A percentile compares a stretch with the other conserved stretches of the same genome.
Evolutionary conservation across 2,329 filamentous ascomycete genomes (phyloP).

Genomic region (Verticillium alfalfae): DNA sequence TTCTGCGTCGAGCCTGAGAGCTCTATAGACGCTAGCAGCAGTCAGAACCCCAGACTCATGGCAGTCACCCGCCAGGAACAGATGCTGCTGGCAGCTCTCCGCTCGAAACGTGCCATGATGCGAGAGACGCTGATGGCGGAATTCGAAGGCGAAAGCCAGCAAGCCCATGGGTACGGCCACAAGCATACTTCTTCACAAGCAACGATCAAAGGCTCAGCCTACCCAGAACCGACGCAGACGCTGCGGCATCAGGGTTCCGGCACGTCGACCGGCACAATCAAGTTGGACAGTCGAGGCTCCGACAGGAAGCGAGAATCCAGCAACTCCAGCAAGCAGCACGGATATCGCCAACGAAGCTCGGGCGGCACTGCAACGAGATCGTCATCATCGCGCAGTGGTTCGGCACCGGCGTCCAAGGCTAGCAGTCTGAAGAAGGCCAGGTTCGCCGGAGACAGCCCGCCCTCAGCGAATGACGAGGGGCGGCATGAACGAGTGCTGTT

Average conservation of each 20-base stretch:
- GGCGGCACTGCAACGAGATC: not conserved
- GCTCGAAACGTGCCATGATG: slow-evolving; percentile 52
- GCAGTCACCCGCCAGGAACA: slow-evolving; percentile 54
- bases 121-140: slow-evolving; percentile 40
- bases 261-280: slow-evolving; percentile 11
- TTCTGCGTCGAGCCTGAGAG: slow-evolving; percentile 33
- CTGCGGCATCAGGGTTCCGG: slow-evolving; percentile 10
- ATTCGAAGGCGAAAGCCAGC: slow-evolving; percentile 26
- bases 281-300: not conserved
- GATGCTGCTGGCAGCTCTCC: slow-evolving; percentile 50
- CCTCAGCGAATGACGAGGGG: slow-evolving; percentile 2
- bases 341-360: not conserved
- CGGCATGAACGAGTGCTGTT: slow-evolving; percentile 23
- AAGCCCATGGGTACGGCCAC: not conserved
- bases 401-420: not conserved
- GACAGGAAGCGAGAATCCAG: not conserved
- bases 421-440: slow-evolving; percentile 1
- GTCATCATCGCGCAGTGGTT: not conserved
- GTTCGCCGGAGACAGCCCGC: not conserved
- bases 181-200: slow-evolving; percentile 7
- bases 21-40: slow-evolving; percentile 22
- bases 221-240: slow-evolving; percentile 6
- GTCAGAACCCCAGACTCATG: slow-evolving; percentile 39
- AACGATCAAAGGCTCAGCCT: slow-evolving; percentile 3
- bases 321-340: not conserved